Base-by-base conservation (phyloP, 2,329 filamentous ascomycete genomes). In the Cyanodermella asteris region DNA sequence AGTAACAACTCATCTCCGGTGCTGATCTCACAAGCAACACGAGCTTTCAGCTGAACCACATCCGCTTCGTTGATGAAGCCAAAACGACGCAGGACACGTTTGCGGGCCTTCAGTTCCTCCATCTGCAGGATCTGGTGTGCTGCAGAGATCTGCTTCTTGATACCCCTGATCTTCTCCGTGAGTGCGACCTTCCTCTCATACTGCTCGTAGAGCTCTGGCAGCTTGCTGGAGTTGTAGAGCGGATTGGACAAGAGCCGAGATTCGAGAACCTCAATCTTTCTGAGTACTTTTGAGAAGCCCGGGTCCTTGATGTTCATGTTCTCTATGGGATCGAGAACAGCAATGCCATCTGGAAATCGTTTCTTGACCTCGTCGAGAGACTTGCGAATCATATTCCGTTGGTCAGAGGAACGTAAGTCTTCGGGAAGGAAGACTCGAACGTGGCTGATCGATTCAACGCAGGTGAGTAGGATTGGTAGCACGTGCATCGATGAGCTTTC, bases 1-100 rank as follows among this genome's bases (percentile, higher is more conserved):
- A 97, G 63, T 34, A 97, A 70, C 20, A 97, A 59, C 46, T 97
- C 90, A 42, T 97, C 87, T 18, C 84, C 87, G 0, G 84, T 91
- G 33, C 80, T 91, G 35, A 97, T 94, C 52, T 97, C 84, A 50
- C 87, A 97, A 2, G 87, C 87, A 3, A 94, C 90, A 28, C 90
- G 77, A 7, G 84, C 87, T 54, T 97, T 97, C 41, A 94, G 65
- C 53, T 94, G 76, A 6, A 97, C 82, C 2, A 97, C 82, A 45
- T 94, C 87, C 26, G 70, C 65, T 31, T 94, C 87, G 45, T 91
- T 90, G 50, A 93, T 90, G 51, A 97, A 97, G 4, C 77, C 80
- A 7, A 97, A 65, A 27, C 87, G 78, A 23, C 90, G 78, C 16
- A 97, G 63, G 4, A 97, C 87, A 37, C 87, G 74, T 56, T 93